Evolutionary conservation across 345 rosid genomes (phyloP).

Genomic region (Ceriops zippeliana): DNA sequence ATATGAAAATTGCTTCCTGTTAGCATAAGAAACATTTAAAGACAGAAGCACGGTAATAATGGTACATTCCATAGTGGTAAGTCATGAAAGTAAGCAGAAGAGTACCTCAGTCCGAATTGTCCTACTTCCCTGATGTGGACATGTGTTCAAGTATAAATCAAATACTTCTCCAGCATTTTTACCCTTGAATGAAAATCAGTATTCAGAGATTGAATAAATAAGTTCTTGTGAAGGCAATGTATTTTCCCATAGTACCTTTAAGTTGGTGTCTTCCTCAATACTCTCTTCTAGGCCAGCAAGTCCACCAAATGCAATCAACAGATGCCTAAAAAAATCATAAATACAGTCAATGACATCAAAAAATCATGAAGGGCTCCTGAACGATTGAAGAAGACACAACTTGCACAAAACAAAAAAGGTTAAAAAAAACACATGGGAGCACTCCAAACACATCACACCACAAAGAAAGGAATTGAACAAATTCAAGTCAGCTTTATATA

Average conservation of each 20-base stretch:
- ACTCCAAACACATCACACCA: too few species aligned
- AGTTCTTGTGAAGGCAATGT: not conserved
- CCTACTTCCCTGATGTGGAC: constrained; percentile 92
- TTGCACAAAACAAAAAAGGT: too few species aligned
- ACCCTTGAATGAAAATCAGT: constrained; percentile 37
- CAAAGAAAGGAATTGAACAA: not conserved
- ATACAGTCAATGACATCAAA: not conserved
- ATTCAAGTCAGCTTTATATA: too few species aligned
- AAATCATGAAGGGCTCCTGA: not conserved
- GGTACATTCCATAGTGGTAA: not conserved
- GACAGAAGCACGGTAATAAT: not conserved
- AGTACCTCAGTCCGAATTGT: constrained; percentile 83
- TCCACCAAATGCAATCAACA: constrained; percentile 91
- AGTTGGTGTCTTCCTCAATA: constrained; percentile 58
- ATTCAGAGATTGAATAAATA: not conserved
- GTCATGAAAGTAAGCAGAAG: constrained; percentile 6
- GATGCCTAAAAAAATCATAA: constrained; percentile 47
- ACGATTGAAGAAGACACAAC: too few species aligned
- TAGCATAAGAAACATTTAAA: constrained; percentile 1
- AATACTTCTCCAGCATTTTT: constrained; percentile 56
- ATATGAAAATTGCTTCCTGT: constrained; percentile 82
- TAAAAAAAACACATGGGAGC: too few species aligned
- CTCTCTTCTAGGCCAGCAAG: constrained; percentile 92
- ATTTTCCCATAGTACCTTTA: constrained; percentile 47
- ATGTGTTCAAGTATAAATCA: constrained; percentile 70